phyloP scores from a whole-genome alignment of 1,284 basidiomycete species.

The Trichosporon faecale region DNA sequence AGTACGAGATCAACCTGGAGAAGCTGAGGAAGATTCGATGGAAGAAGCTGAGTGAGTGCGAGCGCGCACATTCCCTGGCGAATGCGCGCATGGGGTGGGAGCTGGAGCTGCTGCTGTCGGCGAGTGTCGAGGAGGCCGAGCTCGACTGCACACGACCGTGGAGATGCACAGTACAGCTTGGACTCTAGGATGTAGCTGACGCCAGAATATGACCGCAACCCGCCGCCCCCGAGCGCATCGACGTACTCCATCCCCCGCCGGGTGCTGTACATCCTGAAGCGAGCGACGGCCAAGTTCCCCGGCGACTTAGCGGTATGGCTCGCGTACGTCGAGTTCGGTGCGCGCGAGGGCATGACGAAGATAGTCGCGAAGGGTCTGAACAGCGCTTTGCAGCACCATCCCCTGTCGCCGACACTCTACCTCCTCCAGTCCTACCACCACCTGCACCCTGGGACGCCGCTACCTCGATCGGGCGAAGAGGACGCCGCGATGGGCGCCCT shows the following conservation, averaged over 20 bases:
- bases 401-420: constrained; percentile 73
- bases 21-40: constrained; percentile 70
- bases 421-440: constrained; percentile 84
- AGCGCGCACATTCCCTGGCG: background rate
- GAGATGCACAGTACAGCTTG: too few relatives aligned
- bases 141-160: too few relatives aligned
- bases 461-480: constrained; percentile 52
- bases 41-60: constrained; percentile 65
- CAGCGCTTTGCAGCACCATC: constrained; percentile 79
- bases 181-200: too few relatives aligned
- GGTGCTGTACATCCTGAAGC: constrained; percentile 85
- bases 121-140: too few relatives aligned
- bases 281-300: constrained; percentile 84
- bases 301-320: constrained; percentile 82
- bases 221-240: constrained; percentile 64
- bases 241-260: constrained; percentile 76
- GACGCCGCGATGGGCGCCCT: background rate
- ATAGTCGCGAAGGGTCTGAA: constrained; percentile 68
- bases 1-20: constrained; percentile 89
- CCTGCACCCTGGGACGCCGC: constrained; percentile 66
- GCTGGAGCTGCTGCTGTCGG: too few relatives aligned
- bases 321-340: constrained; percentile 80
- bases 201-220: constrained; percentile 45
- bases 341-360: constrained; percentile 72
- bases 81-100: too few relatives aligned